Conservation (phyloP, 441 rosid species). For the Adansonia rubrostipa region DNA sequence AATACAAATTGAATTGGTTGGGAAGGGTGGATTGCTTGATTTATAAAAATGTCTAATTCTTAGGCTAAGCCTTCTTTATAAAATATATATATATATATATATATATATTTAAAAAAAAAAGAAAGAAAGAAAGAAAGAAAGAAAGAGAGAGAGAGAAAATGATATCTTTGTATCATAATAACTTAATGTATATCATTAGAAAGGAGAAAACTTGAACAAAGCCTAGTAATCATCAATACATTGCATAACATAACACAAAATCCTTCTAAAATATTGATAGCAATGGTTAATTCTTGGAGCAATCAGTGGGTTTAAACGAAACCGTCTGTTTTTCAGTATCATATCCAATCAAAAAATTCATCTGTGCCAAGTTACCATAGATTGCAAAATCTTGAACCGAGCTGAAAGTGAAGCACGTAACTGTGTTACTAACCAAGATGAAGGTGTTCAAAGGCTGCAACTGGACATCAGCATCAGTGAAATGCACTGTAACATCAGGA, state of each 20-base stretch:
- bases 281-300: neutral
- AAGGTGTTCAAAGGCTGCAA: constrained; percentile 7
- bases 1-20: too few relatives aligned
- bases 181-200: neutral
- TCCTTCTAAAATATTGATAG: neutral
- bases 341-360: neutral
- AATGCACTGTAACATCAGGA: constrained; percentile 5
- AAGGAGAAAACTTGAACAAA: neutral
- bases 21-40: too few relatives aligned
- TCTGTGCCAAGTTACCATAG: constrained; percentile 1
- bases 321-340: neutral
- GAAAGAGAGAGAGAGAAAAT: neutral
- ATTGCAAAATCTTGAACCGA: neutral
- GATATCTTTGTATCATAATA: neutral
- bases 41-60: too few relatives aligned
- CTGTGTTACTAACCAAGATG: neutral
- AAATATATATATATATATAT: too few relatives aligned
- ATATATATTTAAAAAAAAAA: too few relatives aligned
- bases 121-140: neutral
- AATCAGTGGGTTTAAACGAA: neutral
- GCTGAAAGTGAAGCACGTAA: neutral
- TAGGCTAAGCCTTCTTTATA: too few relatives aligned
- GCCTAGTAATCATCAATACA: neutral
- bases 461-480: neutral
- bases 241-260: neutral